Evolutionary conservation across 1,284 basidiomycete species (phyloP), one percentile per base, ranked within the genome.

Genomic region (Sanguinoderma infundibulare): DNA sequence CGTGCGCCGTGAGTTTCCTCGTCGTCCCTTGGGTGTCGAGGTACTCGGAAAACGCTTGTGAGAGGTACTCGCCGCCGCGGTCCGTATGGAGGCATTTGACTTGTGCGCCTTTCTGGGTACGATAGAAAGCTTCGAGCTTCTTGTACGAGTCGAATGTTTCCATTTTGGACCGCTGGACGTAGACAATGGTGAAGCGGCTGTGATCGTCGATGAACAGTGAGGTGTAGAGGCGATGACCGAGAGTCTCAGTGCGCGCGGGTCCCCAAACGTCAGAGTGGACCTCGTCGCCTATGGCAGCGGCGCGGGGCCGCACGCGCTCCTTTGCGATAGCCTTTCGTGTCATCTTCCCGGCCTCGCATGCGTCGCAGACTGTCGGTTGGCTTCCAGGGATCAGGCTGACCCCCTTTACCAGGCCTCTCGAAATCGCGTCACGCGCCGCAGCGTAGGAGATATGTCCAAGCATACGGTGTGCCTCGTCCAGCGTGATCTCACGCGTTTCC

Each of bases 81-180:
- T 83, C 78, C 0, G 74, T 73, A 36, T 75, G 73, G 0, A 81
- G 61, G 39, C 46, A 36, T 59, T 75, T 75, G 55, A 82, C 70
- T 15, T 46, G 55, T 2, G 30, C 12, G 14, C 67, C 67, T 9
- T 63, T 58, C 30, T 72, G 67, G 1, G 53, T 69, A 6, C 63
- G 24, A 3, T 65, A 55, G 26, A 52, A 62, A 0, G 70, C 68
- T 8, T 69, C 55, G 22, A 61, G 56, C 9, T 51, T 49, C 42
- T 65, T 64, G 50, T 65, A 70, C 0, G 63, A 57, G 2, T 36
- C 53, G 14, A 71, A 53, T 10, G 71, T 66, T 39, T 70, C 65
- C 34, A 61, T 58, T 59, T 75, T 74, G 0, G 59, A 53, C 0
- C 59, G 57, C 32, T 67, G 32, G 26, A 68, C 54, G 32, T 63